These are phyloP conservation scores for Plasmodium knowlesi DNA, from an alignment of 169 alveolate genomes.

Conservation along the genomic window DNA sequence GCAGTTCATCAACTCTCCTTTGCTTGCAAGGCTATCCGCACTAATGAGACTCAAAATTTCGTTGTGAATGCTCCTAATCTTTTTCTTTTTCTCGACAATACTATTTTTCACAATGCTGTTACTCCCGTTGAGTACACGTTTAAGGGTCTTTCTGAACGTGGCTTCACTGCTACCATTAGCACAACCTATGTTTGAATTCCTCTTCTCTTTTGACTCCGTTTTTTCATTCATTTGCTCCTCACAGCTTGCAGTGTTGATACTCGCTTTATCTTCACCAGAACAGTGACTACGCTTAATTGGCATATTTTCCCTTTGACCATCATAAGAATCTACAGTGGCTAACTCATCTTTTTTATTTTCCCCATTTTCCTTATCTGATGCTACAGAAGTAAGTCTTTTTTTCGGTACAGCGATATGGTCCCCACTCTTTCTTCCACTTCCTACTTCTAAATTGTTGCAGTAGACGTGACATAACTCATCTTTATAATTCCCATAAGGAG, in stretches of 20 bases:
- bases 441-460: background rate
- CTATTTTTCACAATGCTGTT: conserved; percentile 5
- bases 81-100: conserved; percentile 37
- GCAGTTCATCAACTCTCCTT: background rate
- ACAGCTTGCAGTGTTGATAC: background rate
- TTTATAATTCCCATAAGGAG: conserved; percentile 3
- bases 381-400: background rate
- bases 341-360: background rate
- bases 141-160: background rate
- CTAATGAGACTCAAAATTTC: conserved; percentile 35
- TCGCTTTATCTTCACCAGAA: background rate
- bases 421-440: background rate
- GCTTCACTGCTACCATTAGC: background rate
- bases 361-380: conserved; percentile 1
- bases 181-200: background rate
- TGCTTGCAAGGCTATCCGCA: conserved; percentile 4
- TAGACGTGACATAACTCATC: background rate
- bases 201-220: background rate
- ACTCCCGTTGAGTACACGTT: background rate
- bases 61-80: conserved; percentile 61
- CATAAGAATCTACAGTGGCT: background rate
- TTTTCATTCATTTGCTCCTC: background rate
- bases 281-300: conserved; percentile 7
- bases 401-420: background rate
- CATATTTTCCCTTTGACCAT: background rate